Evolutionary conservation across 352 stramenopile species (phyloP).

Genomic region (Phytophthora syringae): DNA sequence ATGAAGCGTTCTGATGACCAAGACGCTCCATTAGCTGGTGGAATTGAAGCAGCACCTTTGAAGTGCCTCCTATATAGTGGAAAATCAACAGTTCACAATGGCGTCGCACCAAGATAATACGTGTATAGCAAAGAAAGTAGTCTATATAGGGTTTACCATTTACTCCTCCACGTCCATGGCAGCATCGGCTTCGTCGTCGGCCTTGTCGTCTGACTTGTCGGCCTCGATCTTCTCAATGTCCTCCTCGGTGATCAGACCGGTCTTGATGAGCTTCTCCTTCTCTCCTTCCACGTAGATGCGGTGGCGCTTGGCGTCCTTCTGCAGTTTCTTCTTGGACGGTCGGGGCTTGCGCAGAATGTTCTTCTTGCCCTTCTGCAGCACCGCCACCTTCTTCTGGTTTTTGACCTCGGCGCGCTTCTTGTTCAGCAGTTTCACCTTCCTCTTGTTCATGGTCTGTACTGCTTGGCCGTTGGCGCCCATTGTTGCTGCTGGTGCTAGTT

Average conservation of each 20-base stretch:
- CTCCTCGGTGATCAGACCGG: constrained; percentile 79
- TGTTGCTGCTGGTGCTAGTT: constrained; percentile 5
- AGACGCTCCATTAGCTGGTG: constrained; percentile 20
- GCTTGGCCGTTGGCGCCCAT: constrained; percentile 69
- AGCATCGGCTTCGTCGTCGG: constrained; percentile 33
- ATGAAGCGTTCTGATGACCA: constrained; percentile 41
- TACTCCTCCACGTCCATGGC: constrained; percentile 72
- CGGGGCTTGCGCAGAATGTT: constrained; percentile 68
- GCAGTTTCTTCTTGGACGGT: constrained; percentile 87
- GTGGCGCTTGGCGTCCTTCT: constrained; percentile 85
- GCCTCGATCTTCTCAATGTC: constrained; percentile 85
- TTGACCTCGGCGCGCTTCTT: constrained; percentile 81
- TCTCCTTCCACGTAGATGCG: constrained; percentile 74
- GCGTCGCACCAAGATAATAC: constrained; percentile 3
- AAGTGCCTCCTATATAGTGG: too few relatives aligned
- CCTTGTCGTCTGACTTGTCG: constrained; percentile 47
- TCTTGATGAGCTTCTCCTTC: constrained; percentile 81
- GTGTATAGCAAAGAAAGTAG: constrained; percentile 38
- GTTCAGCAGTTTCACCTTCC: constrained; percentile 86
- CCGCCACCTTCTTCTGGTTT: constrained; percentile 86
- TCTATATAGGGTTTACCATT: constrained; percentile 42
- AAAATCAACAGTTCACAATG: too few relatives aligned
- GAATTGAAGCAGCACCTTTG: not conserved
- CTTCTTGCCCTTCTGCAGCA: constrained; percentile 59
- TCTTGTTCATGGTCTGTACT: constrained; percentile 85